Evolutionary conservation across 2,329 filamentous ascomycete species (phyloP).

Genomic region (Aspergillus ochraceus): DNA sequence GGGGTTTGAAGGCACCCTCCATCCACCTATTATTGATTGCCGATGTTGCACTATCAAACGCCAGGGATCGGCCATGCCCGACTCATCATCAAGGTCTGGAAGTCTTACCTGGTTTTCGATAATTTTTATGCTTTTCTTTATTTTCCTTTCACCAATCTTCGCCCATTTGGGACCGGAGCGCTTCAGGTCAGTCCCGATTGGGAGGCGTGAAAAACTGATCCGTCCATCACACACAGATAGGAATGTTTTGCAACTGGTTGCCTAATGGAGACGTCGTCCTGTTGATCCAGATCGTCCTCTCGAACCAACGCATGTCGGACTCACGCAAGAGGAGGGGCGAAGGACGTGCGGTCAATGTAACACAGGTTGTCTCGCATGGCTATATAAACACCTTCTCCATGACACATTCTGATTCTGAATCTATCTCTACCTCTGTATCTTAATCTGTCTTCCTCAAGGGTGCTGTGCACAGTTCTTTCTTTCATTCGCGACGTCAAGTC

Average conservation of each 20-base stretch:
- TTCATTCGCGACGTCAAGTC: not conserved
- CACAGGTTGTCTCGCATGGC: not conserved
- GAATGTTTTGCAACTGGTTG: not conserved
- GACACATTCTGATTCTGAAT: not conserved
- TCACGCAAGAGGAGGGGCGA: not conserved
- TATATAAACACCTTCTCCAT: not conserved
- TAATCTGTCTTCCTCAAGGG: not conserved
- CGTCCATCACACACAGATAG: not conserved
- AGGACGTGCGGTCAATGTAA: not conserved
- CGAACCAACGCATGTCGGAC: not conserved
- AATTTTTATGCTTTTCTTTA: not conserved
- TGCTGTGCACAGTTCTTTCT: constrained; percentile 24
- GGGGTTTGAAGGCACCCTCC: not conserved
- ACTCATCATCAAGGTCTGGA: not conserved
- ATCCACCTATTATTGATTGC: not conserved
- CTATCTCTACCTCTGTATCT: not conserved
- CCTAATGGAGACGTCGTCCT: not conserved
- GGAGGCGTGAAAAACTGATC: not conserved
- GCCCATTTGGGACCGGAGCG: not conserved
- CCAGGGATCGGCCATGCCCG: not conserved
- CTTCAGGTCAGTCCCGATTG: not conserved
- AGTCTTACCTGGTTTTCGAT: not conserved
- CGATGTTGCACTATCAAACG: not conserved
- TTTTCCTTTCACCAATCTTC: not conserved
- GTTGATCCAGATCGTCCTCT: constrained; percentile 6